phyloP scores from a whole-genome alignment of 768 basidiomycete species.

The Trametes maxima region DNA sequence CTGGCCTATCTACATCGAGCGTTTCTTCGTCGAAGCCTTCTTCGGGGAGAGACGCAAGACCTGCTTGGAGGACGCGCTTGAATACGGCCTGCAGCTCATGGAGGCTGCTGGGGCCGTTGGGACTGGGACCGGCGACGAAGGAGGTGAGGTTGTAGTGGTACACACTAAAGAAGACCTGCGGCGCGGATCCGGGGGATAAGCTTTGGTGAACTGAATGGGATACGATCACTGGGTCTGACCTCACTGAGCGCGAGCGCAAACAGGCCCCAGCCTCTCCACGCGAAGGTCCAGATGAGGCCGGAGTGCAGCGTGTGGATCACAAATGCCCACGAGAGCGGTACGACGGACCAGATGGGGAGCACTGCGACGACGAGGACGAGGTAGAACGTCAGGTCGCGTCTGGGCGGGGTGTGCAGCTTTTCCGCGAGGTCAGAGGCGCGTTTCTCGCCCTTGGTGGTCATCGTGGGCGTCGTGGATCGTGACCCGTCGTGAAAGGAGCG shows the following conservation, averaged over 20 bases:
- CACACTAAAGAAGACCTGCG: conserved; percentile 68
- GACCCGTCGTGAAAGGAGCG: conserved; percentile 13
- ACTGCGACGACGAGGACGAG: conserved; percentile 57
- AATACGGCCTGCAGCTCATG: conserved; percentile 61
- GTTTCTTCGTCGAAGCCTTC: conserved; percentile 60
- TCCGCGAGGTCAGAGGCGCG: conserved; percentile 30
- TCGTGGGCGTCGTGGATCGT: conserved; percentile 9
- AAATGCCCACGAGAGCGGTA: conserved; percentile 69
- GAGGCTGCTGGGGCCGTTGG: conserved; percentile 47
- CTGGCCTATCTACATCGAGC: conserved; percentile 50
- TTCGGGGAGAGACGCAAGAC: conserved; percentile 57
- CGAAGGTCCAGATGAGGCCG: conserved; percentile 44
- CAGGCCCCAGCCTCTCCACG: conserved; percentile 39
- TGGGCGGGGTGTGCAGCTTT: conserved; percentile 37
- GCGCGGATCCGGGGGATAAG: conserved; percentile 1
- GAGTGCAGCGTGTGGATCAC: conserved; percentile 49
- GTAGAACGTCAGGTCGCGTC: conserved; percentile 56
- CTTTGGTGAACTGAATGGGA: background rate
- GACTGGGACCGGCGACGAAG: conserved; percentile 50
- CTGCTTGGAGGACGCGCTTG: conserved; percentile 63
- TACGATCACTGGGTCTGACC: conserved; percentile 41
- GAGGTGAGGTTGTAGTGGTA: conserved; percentile 57
- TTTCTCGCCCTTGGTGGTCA: conserved; percentile 12
- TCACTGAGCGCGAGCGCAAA: conserved; percentile 61
- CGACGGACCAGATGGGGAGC: conserved; percentile 62